Evolutionary conservation across 164 flowering plant species (phyloP).

Genomic region (Vitis amurensis): DNA sequence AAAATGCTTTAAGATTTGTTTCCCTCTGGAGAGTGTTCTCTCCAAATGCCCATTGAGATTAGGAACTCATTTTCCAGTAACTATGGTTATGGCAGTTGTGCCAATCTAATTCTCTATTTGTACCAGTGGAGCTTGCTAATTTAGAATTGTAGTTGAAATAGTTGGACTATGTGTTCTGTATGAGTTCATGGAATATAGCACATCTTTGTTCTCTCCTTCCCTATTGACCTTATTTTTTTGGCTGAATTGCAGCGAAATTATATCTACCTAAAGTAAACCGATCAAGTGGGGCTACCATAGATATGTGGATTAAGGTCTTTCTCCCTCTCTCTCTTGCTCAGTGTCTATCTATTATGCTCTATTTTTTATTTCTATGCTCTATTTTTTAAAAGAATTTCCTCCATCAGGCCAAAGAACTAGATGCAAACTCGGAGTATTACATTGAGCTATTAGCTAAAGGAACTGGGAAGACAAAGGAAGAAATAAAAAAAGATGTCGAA

Average conservation of each 20-base stretch:
- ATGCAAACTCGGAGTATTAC: constrained; percentile 67
- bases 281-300: constrained; percentile 72
- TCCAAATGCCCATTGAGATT: not conserved
- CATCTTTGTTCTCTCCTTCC: not conserved
- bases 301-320: constrained; percentile 90
- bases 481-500: constrained; percentile 60
- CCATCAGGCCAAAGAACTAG: constrained; percentile 80
- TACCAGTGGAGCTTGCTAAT: not conserved
- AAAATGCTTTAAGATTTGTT: not conserved
- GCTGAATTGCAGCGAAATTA: constrained; percentile 64
- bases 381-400: constrained; percentile 3
- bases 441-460: constrained; percentile 78
- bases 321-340: not conserved
- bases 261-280: constrained; percentile 68
- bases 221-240: not conserved
- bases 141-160: not conserved
- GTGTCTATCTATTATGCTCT: not conserved
- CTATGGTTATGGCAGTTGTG: not conserved
- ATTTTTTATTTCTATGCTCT: not conserved
- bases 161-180: not conserved
- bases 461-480: constrained; percentile 75
- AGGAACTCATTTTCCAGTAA: not conserved
- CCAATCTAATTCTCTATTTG: not conserved
- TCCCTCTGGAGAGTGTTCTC: not conserved
- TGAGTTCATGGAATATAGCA: not conserved